phyloP scores from a whole-genome alignment of 1,139 yeast species.

The Candida neerlandica region DNA sequence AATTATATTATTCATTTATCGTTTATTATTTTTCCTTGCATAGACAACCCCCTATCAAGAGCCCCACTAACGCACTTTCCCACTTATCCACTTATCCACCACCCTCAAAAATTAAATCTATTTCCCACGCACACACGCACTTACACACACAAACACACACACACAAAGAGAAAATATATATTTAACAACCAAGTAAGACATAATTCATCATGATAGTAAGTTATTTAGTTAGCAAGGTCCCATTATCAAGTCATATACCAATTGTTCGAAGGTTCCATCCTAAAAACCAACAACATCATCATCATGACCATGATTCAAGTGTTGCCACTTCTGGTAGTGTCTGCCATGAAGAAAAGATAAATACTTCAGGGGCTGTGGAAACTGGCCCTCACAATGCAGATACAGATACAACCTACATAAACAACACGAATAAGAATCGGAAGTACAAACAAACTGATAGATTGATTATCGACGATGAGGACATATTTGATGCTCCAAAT shows the following conservation, averaged over 20 bases:
- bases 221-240: conserved; percentile 5
- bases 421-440: background rate
- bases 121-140: background rate
- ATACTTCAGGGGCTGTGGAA: too few species aligned
- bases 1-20: too few species aligned
- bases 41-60: too few species aligned
- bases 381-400: too few species aligned
- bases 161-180: background rate
- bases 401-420: background rate
- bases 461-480: conserved; percentile 6
- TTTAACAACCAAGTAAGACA: background rate
- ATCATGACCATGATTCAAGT: background rate
- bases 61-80: too few species aligned
- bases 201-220: background rate
- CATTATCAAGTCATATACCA: conserved; percentile 11
- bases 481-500: conserved; percentile 11
- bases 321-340: background rate
- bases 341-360: too few species aligned
- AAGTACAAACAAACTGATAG: background rate
- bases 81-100: too few species aligned
- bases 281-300: background rate
- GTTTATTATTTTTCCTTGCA: too few species aligned
- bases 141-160: background rate
- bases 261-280: conserved; percentile 2
- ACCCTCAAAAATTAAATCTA: too few species aligned